Percentiles rank a stretch among this genome's conserved stretches.
phyloP scores from a whole-genome alignment of 1,284 basidiomycete genomes.

The Cystobasidium sp. region DNA sequence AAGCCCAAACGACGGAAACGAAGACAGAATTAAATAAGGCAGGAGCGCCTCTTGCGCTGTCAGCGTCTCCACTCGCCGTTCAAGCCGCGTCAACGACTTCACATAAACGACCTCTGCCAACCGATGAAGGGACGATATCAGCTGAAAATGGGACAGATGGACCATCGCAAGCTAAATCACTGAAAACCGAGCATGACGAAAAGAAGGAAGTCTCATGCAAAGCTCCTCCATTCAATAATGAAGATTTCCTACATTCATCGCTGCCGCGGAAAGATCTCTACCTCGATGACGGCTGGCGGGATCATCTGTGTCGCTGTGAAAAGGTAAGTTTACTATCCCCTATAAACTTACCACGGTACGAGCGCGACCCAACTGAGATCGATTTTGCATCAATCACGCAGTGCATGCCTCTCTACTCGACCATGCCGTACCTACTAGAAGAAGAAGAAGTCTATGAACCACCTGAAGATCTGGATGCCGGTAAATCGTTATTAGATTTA shows the following conservation, averaged over 20 bases:
- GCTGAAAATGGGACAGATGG: background rate
- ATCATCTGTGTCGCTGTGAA: conserved; percentile 56
- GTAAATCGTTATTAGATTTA: conserved; percentile 51
- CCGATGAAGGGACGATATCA: background rate
- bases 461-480: conserved; percentile 51
- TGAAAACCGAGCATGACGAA: background rate
- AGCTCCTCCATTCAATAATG: conserved; percentile 18
- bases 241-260: background rate
- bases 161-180: background rate
- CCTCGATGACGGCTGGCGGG: conserved; percentile 55
- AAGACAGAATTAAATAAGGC: background rate
- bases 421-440: conserved; percentile 55
- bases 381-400: conserved; percentile 18
- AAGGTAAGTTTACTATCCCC: conserved; percentile 45
- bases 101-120: background rate
- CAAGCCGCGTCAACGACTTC: background rate
- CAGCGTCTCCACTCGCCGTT: background rate
- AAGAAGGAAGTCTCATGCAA: conserved; percentile 6
- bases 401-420: conserved; percentile 49
- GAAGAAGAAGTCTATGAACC: conserved; percentile 58
- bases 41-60: background rate
- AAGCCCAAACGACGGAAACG: background rate
- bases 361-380: background rate
- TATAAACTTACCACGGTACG: background rate
- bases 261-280: conserved; percentile 50